These are phyloP conservation scores for Microdochium trichocladiopsis DNA, from an alignment of 2,329 filamentous ascomycete species.

Conservation along the genomic window DNA sequence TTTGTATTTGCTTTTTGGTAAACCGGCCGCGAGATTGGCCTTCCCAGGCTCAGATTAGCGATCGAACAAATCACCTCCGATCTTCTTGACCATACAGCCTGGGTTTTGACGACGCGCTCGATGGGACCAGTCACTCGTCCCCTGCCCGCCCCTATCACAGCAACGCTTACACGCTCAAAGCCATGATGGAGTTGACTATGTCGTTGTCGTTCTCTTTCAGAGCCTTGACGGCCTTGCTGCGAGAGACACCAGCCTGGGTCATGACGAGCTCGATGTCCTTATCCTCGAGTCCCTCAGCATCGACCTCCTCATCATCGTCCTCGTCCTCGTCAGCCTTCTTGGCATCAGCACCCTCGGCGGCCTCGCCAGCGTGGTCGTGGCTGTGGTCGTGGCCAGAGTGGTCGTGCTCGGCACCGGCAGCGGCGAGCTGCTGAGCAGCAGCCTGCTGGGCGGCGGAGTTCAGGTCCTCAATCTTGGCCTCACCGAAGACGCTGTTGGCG, in stretches of 20 bases:
- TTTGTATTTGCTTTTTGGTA: conserved; percentile 4
- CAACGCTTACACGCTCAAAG: conserved; percentile 66
- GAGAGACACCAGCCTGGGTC: conserved; percentile 92
- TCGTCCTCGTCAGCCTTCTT: conserved; percentile 77
- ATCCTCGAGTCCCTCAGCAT: conserved; percentile 88
- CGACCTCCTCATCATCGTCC: conserved; percentile 92
- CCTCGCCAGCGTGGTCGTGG: conserved; percentile 62
- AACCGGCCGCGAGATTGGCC: too few species aligned
- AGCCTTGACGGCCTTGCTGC: conserved; percentile 98
- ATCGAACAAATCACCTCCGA: neutral
- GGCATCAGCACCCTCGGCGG: conserved; percentile 52
- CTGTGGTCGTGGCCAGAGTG: conserved; percentile 61
- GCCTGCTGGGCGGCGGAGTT: conserved; percentile 97
- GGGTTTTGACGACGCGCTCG: neutral
- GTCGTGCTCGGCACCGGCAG: conserved; percentile 55
- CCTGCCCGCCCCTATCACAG: neutral
- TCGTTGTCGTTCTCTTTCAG: conserved; percentile 99
- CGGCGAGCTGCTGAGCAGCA: conserved; percentile 90
- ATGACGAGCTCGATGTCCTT: conserved; percentile 99
- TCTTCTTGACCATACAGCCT: conserved; percentile 11
- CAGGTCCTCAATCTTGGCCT: conserved; percentile 99
- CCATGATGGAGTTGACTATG: conserved; percentile 99
- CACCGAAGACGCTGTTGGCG: conserved; percentile 82
- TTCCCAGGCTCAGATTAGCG: too few species aligned
- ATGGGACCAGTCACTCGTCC: neutral